phyloP scores from a whole-genome alignment of 176 grass and related monocot genomes.

The Themeda triandra region DNA sequence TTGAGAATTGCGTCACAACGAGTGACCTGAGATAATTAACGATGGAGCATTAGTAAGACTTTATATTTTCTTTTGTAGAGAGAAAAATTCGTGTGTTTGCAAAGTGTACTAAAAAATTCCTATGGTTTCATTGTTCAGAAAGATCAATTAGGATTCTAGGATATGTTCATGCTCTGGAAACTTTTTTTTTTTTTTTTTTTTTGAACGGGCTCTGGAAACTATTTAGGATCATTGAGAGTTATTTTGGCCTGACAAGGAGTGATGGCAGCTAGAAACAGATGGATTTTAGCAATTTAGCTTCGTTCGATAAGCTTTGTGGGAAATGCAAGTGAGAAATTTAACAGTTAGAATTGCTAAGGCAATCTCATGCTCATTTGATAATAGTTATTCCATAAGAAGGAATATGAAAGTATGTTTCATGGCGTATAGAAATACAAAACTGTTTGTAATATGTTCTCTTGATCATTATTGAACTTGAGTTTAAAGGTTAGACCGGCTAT shows the following conservation, averaged over 20 bases:
- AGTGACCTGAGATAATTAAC: not conserved
- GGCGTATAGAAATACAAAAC: not conserved
- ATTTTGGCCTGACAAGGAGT: not conserved
- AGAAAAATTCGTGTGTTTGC: not conserved
- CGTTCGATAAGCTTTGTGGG: not conserved
- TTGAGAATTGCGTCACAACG: not conserved
- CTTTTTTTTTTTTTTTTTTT: no score
- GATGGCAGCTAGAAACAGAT: not conserved
- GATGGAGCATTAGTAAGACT: not conserved
- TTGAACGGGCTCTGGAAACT: not conserved
- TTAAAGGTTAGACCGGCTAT: not conserved
- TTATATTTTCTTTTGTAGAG: not conserved
- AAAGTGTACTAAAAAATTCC: not conserved
- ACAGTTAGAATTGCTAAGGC: not conserved
- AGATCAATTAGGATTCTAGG: not conserved
- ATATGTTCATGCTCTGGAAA: not conserved
- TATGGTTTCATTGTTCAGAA: not conserved
- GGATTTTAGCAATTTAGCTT: not conserved
- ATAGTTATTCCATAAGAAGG: not conserved
- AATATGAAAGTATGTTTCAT: not conserved
- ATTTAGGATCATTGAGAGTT: not conserved
- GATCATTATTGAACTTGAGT: not conserved
- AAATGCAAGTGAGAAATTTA: constrained; percentile 3
- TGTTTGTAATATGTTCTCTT: not conserved
- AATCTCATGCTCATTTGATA: not conserved